Conservation (phyloP, 1,139 yeast species). For the Blastobotrys petasosporus region DNA sequence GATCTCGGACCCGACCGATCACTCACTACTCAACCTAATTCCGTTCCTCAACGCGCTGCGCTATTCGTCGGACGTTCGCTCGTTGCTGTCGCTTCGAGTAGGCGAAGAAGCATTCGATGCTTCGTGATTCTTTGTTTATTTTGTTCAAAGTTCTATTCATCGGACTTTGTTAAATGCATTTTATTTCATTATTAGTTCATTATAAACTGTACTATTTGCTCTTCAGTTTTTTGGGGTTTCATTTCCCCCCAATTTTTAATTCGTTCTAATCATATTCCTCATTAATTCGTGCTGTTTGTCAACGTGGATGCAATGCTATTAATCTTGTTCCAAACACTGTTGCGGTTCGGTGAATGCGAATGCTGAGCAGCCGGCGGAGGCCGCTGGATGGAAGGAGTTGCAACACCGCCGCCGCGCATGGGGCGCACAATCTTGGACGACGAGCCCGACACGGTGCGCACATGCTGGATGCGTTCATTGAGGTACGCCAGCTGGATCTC, state of each 20-base stretch:
- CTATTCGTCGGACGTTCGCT: conserved; percentile 80
- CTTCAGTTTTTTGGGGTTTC: background rate
- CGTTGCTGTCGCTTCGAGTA: conserved; percentile 62
- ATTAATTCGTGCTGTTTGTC: background rate
- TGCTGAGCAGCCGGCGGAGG: too few relatives aligned
- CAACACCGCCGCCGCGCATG: conserved; percentile 41
- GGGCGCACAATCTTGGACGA: conserved; percentile 54
- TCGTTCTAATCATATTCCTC: background rate
- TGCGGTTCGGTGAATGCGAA: conserved; percentile 3
- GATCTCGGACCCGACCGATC: conserved; percentile 91
- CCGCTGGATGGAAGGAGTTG: background rate
- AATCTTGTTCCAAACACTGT: conserved; percentile 9
- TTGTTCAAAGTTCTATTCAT: background rate
- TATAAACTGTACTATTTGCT: background rate
- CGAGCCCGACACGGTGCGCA: background rate
- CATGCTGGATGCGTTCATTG: conserved; percentile 3
- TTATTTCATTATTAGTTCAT: background rate
- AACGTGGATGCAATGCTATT: background rate
- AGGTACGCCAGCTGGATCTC: conserved; percentile 45
- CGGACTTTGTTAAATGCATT: background rate
- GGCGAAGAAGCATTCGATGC: conserved; percentile 62
- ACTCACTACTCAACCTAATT: conserved; percentile 68
- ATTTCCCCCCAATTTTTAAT: too few relatives aligned
- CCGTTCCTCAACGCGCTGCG: conserved; percentile 79
- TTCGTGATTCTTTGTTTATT: background rate